These are phyloP conservation scores for Geotrichum klebahnii DNA, from an alignment of 1,139 yeast genomes.

Conservation along the genomic window DNA sequence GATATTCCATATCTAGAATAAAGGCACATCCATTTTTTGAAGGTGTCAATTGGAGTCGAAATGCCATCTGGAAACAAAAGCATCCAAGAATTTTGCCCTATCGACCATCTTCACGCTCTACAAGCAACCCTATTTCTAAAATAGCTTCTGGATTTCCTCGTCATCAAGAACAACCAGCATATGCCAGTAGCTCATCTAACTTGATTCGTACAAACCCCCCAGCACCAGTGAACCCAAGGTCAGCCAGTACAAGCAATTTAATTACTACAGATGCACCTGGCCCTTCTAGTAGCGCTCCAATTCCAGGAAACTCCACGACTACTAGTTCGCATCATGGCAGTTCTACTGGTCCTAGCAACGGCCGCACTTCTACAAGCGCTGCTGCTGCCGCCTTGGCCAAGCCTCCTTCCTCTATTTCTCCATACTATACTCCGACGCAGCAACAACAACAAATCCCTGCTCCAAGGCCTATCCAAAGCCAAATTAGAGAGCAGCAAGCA, in stretches of 20 bases:
- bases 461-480: conserved; percentile 2
- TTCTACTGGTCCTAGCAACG: no score
- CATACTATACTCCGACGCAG: conserved; percentile 15
- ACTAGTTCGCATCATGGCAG: no score
- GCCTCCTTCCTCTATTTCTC: conserved; percentile 18
- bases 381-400: conserved; percentile 38
- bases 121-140: conserved; percentile 22
- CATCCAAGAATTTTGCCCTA: conserved; percentile 82
- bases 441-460: conserved; percentile 5
- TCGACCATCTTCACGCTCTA: conserved; percentile 41
- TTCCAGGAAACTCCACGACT: conserved; percentile 4
- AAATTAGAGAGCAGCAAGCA: conserved; percentile 15
- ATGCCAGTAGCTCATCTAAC: conserved; percentile 7
- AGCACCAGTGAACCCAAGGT: conserved; percentile 7
- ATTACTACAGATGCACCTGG: background rate
- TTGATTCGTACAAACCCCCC: conserved; percentile 21
- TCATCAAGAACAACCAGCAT: background rate
- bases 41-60: conserved; percentile 61
- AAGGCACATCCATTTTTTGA: conserved; percentile 73
- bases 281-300: background rate
- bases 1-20: conserved; percentile 62
- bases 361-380: conserved; percentile 29
- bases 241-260: conserved; percentile 15
- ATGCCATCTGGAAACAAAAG: conserved; percentile 60
- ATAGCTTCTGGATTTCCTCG: conserved; percentile 6